Base-by-base conservation (phyloP, 2,329 filamentous ascomycete species). In the Phialophora chinensis region DNA sequence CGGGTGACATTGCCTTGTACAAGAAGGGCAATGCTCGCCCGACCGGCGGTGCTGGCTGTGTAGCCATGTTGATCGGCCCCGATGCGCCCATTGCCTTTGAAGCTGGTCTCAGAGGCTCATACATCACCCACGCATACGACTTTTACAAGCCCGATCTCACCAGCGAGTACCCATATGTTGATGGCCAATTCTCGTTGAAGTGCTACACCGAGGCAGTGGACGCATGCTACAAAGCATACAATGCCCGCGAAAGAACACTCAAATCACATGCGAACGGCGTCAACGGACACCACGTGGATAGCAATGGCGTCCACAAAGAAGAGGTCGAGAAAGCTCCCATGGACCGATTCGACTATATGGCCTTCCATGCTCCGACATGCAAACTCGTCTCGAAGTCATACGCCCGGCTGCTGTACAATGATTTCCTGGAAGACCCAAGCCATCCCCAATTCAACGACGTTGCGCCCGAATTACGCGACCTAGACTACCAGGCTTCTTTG, bases 81-180 rank as follows among this genome's bases (percentile, higher is more conserved):
- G 83, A 93, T 76, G 91, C 91, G 60, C 91, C 91, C 63, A 82
- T 94, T 70, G 90, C 89, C 68, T 83, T 90, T 71, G 91, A 94
- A 81, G 87, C 91, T 60, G 91, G 91, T 77, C 87, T 93, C 76
- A 89, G 91, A 75, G 91, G 90, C 77, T 89, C 85, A 74, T 92
- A 91, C 84, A 90, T 93, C 88, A 85, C 89, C 79, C 91, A 94
- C 81, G 89, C 89, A 74, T 95, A 94, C 80, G 91, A 94, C 80
- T 94, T 94, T 79, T 94, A 92, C 88, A 94, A 94, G 88, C 91
- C 91, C 75, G 91, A 94, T 80, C 84, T 94, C 72, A 91, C 91
- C 75, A 92, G 89, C 86, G 91, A 94, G 82, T 94, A 94, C 82
- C 91, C 91, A 71, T 89, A 91, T 76, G 91, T 94, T 66, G 91